Evolutionary conservation across 176 grass and related monocot species (phyloP).

Genomic region (Bromus sterilis): DNA sequence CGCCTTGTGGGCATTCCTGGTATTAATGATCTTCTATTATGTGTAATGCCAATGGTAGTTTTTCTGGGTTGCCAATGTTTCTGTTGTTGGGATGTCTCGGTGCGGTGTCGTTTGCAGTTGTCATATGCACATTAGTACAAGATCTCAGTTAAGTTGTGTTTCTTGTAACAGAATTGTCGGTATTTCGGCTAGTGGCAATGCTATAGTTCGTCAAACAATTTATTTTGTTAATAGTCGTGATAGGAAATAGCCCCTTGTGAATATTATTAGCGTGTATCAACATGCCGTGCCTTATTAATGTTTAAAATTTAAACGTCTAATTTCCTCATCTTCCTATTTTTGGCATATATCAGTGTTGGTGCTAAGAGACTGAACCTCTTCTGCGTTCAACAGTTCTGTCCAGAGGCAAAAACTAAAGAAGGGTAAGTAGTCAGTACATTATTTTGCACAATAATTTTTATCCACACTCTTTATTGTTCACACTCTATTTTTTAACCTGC

Average conservation of each 20-base stretch:
- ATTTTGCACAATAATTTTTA: background rate
- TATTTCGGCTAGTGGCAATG: background rate
- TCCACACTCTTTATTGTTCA: background rate
- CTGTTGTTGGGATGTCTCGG: background rate
- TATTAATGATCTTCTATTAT: background rate
- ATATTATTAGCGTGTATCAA: background rate
- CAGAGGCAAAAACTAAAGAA: constrained; percentile 51
- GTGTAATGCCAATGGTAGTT: background rate
- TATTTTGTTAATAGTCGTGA: background rate
- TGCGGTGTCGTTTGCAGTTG: background rate
- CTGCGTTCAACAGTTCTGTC: background rate
- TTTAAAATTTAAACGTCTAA: too few species aligned
- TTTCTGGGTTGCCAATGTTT: background rate
- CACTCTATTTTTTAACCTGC: background rate
- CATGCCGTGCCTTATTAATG: too few species aligned
- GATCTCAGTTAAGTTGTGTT: background rate
- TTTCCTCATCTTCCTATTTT: background rate
- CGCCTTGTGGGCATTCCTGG: background rate
- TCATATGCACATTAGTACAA: background rate
- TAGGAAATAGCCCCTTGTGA: background rate
- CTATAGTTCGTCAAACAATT: background rate
- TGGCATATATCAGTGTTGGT: constrained; percentile 16
- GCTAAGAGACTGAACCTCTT: constrained; percentile 68
- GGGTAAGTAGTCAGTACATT: constrained; percentile 35
- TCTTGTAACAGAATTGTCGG: background rate